Evolutionary conservation across 306 rosid species (phyloP).

Genomic region (Trifolium subterraneum): DNA sequence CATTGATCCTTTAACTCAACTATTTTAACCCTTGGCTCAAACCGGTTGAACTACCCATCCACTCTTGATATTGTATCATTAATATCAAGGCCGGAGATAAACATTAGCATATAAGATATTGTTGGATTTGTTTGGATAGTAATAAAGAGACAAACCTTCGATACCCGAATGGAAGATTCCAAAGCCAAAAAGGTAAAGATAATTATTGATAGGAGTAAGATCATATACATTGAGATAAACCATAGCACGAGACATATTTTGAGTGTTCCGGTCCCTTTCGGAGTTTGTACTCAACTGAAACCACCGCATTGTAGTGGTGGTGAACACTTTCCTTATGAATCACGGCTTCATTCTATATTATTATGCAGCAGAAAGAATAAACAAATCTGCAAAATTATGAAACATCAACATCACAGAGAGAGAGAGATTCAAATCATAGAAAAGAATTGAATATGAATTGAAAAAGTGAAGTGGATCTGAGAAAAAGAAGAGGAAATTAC

Average conservation of each 20-base stretch:
- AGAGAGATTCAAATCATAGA: background rate
- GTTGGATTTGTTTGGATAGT: too few species aligned
- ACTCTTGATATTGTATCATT: background rate
- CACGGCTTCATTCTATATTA: background rate
- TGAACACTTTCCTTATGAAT: background rate
- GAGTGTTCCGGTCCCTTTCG: conserved; percentile 50
- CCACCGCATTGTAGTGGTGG: conserved; percentile 65
- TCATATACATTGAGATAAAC: conserved; percentile 94
- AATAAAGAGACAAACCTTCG: conserved; percentile 53
- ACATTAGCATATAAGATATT: background rate
- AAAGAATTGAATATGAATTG: background rate
- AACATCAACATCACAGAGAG: too few species aligned
- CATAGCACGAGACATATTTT: conserved; percentile 40
- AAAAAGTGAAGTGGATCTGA: conserved; percentile 35
- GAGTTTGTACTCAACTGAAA: conserved; percentile 62
- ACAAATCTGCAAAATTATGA: background rate
- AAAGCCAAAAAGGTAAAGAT: conserved; percentile 77
- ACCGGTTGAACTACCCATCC: too few species aligned
- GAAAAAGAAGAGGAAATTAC: conserved; percentile 39
- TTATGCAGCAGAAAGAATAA: too few species aligned
- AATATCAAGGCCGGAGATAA: conserved; percentile 16
- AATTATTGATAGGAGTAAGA: conserved; percentile 84
- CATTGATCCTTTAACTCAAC: too few species aligned
- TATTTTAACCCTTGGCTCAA: too few species aligned
- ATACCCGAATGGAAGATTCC: conserved; percentile 96